phyloP scores from a whole-genome alignment of 495 filamentous ascomycete genomes.

The Friedmanniomyces simplex region DNA sequence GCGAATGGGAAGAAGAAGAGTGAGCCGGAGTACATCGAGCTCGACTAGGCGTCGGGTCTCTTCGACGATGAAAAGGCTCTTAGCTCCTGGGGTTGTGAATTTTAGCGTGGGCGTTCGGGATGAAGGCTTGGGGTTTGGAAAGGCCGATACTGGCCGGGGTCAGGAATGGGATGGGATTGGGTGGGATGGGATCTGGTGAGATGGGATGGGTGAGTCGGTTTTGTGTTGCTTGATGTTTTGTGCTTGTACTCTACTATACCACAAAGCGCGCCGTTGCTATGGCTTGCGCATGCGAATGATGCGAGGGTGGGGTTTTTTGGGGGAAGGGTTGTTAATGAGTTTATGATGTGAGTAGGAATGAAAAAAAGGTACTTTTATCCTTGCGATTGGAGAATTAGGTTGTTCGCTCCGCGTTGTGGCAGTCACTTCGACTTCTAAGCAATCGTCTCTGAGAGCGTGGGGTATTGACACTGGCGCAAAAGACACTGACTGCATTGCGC shows the following conservation, averaged over 20 bases:
- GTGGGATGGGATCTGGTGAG: not conserved
- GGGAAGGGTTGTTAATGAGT: not conserved
- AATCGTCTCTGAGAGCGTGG: too few relatives aligned
- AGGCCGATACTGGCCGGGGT: not conserved
- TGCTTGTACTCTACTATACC: slow-evolving; percentile 3
- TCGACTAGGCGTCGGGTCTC: slow-evolving; percentile 4
- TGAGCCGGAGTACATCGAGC: slow-evolving; percentile 10
- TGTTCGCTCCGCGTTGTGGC: not conserved
- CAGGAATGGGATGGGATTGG: not conserved
- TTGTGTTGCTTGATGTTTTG: not conserved
- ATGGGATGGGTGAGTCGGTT: not conserved
- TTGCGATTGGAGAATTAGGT: not conserved
- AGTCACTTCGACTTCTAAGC: too few relatives aligned
- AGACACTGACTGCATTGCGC: too few relatives aligned
- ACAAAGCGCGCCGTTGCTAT: not conserved
- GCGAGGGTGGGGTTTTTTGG: not conserved
- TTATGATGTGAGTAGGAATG: not conserved
- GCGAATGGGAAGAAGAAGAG: slow-evolving; percentile 1
- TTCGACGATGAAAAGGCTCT: not conserved
- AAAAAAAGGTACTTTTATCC: too few relatives aligned
- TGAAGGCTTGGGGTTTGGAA: not conserved
- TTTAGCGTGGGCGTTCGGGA: not conserved
- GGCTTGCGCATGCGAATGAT: slow-evolving; percentile 1
- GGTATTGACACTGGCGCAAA: too few relatives aligned
- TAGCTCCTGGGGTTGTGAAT: not conserved